phyloP scores from a whole-genome alignment of 208 protist genomes.

The Willaertia magna region DNA sequence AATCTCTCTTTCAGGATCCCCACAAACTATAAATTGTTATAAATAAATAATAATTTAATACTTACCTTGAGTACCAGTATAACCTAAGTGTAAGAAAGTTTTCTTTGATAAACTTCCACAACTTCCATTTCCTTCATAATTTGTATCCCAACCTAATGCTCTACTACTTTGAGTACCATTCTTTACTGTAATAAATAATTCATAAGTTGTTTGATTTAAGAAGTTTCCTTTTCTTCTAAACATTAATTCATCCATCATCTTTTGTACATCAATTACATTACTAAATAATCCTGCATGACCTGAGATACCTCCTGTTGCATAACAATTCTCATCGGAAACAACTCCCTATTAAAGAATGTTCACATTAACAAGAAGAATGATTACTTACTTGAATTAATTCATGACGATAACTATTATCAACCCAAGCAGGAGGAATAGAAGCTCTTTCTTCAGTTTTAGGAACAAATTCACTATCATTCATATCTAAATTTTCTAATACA shows the following conservation, averaged over 20 bases:
- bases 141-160: slow-evolving; percentile 40
- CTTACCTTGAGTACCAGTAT: slow-evolving; percentile 33
- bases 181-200: slow-evolving; percentile 28
- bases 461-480: slow-evolving; percentile 26
- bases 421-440: slow-evolving; percentile 27
- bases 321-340: slow-evolving; percentile 46
- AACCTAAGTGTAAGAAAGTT: slow-evolving; percentile 31
- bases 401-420: slow-evolving; percentile 35
- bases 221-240: slow-evolving; percentile 12
- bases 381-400: slow-evolving; percentile 32
- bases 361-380: too few relatives aligned
- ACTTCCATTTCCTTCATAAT: slow-evolving; percentile 15
- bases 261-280: slow-evolving; percentile 22
- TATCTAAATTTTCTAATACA: slow-evolving; percentile 23
- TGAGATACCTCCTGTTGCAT: slow-evolving; percentile 39
- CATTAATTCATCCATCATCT: slow-evolving; percentile 28
- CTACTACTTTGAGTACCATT: slow-evolving; percentile 33
- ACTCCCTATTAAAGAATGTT: too few relatives aligned
- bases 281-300: slow-evolving; percentile 46
- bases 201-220: slow-evolving; percentile 33
- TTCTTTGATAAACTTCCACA: slow-evolving; percentile 32
- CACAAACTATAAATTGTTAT: too few relatives aligned
- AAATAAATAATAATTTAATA: too few relatives aligned
- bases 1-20: slow-evolving; percentile 20
- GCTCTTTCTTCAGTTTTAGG: background rate